Conservation (phyloP, 23 red algal species). For the Gracilaria caudata region DNA sequence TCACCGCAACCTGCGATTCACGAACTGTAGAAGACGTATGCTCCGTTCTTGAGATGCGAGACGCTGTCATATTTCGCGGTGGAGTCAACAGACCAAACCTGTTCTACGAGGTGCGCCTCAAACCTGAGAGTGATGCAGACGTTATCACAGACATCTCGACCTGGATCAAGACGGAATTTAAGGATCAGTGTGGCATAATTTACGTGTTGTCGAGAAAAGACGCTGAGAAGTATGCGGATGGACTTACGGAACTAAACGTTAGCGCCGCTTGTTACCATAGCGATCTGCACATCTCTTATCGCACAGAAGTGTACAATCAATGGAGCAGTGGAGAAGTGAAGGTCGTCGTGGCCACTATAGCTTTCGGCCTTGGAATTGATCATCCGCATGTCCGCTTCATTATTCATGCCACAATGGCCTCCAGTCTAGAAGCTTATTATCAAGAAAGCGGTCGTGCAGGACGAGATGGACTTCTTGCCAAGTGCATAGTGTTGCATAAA, state of each 20-base stretch:
- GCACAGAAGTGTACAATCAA: conserved; percentile 25
- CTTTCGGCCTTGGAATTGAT: conserved; percentile 97
- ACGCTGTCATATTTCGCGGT: conserved; percentile 66
- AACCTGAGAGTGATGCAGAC: conserved; percentile 57
- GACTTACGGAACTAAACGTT: conserved; percentile 34
- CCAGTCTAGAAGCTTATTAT: conserved; percentile 83
- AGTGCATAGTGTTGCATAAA: conserved; percentile 56
- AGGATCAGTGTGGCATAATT: conserved; percentile 72
- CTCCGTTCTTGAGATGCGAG: conserved; percentile 62
- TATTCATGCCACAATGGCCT: conserved; percentile 82
- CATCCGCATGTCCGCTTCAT: conserved; percentile 87
- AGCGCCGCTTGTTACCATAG: conserved; percentile 54
- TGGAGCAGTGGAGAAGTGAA: conserved; percentile 27
- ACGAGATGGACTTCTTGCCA: conserved; percentile 75
- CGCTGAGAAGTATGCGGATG: conserved; percentile 57
- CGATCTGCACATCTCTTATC: conserved; percentile 33
- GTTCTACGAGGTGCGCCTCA: conserved; percentile 74
- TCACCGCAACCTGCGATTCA: conserved; percentile 82
- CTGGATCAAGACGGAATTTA: conserved; percentile 27
- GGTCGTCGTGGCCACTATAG: conserved; percentile 92
- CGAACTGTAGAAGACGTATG: conserved; percentile 81
- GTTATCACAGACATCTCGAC: conserved; percentile 67
- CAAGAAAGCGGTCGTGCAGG: conserved; percentile 94
- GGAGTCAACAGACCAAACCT: conserved; percentile 90
- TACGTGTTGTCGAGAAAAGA: conserved; percentile 87